phyloP scores from a whole-genome alignment of 345 rosid genomes.

The Nephelium lappaceum region DNA sequence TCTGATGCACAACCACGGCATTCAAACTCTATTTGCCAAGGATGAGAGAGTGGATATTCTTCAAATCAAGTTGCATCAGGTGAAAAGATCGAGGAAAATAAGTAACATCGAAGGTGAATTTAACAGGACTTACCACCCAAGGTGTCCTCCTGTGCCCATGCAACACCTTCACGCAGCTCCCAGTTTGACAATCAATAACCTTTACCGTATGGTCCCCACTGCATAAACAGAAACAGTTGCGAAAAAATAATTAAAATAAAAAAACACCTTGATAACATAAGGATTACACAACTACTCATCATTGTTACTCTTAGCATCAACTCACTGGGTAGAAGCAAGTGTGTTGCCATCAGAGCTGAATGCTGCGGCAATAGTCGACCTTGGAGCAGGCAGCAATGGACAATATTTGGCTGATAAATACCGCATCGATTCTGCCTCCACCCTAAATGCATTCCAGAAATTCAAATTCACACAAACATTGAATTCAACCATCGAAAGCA shows the following conservation, averaged over 20 bases:
- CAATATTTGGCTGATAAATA: slow-evolving; percentile 76
- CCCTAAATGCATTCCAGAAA: slow-evolving; percentile 43
- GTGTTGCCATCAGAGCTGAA: slow-evolving; percentile 80
- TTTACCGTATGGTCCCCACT: slow-evolving; percentile 93
- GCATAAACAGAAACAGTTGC: slow-evolving; percentile 24
- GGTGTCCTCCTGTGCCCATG: slow-evolving; percentile 84
- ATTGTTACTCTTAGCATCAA: neutral
- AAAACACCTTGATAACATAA: slow-evolving; percentile 1
- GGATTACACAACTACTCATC: neutral
- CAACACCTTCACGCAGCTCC: slow-evolving; percentile 72
- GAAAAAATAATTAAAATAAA: neutral
- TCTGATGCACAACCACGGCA: neutral
- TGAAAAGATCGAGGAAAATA: neutral
- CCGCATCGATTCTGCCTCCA: slow-evolving; percentile 72
- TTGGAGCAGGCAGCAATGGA: slow-evolving; percentile 68
- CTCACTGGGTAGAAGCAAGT: slow-evolving; percentile 91
- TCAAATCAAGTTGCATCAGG: neutral
- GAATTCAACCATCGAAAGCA: neutral
- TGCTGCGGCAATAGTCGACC: slow-evolving; percentile 90
- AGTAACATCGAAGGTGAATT: neutral
- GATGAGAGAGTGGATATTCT: neutral
- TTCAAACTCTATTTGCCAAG: neutral
- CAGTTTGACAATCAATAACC: slow-evolving; percentile 74
- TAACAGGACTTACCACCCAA: slow-evolving; percentile 67
- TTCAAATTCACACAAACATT: slow-evolving; percentile 4